Conservation (phyloP, 2,329 filamentous ascomycete genomes). For the Aspergillus sp. region DNA sequence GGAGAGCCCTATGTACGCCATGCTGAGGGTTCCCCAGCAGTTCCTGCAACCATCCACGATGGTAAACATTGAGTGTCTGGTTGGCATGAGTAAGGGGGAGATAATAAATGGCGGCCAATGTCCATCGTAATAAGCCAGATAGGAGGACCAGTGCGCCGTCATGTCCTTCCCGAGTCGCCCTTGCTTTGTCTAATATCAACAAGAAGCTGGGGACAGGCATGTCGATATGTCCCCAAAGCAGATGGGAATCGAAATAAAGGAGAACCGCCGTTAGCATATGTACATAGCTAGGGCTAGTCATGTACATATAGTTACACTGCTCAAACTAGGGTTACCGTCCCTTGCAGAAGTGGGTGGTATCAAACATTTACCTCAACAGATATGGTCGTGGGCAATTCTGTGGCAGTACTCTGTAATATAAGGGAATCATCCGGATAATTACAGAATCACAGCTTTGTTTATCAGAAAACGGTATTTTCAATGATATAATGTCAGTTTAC, state of each 20-base stretch:
- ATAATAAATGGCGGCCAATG: not conserved
- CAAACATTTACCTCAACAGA: not conserved
- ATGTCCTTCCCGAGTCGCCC: not conserved
- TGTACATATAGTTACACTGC: not conserved
- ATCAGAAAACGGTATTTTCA: too few relatives aligned
- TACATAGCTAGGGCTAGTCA: not conserved
- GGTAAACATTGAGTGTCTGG: not conserved
- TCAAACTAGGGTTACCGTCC: not conserved
- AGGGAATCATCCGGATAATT: too few relatives aligned
- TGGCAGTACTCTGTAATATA: too few relatives aligned
- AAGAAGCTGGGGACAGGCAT: not conserved
- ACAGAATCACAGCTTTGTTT: too few relatives aligned
- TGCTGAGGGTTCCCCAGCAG: not conserved
- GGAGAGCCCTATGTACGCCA: not conserved
- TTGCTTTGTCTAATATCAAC: not conserved
- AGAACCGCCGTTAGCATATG: not conserved
- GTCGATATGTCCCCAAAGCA: not conserved
- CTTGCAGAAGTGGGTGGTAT: not conserved
- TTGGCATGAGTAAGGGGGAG: constrained; percentile 7
- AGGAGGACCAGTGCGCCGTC: not conserved
- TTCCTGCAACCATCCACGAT: not conserved
- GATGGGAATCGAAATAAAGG: not conserved
- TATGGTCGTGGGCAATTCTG: too few relatives aligned
- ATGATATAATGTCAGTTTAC: too few relatives aligned
- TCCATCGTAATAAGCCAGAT: not conserved